Base-by-base conservation (phyloP, 108 stramenopile species). In the Nitzschia putrida region DNA sequence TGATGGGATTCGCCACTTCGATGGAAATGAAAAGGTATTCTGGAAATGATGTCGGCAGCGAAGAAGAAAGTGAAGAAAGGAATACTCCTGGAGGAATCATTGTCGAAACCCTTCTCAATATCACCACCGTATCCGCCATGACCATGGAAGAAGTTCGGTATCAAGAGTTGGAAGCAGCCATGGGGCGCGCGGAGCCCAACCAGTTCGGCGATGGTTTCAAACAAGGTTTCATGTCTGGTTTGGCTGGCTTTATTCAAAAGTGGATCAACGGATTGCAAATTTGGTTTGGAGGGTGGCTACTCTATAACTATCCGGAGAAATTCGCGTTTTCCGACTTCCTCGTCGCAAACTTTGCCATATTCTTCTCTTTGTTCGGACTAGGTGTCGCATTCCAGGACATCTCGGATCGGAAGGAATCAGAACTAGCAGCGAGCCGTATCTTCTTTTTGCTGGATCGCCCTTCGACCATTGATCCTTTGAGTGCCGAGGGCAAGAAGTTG, bases 61-160 rank as follows among this genome's bases (percentile, higher is more conserved):
- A 76, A 57, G 87, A 91, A 65, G 89, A 88, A 56, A 73, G 68
- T 14, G 88, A 85, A 47, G 82, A 80, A 65, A 29, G 39, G 24
- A 71, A 80, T 29, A 80, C 69, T 49, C 86, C 91, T 41, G 86
- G 91, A 39, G 91, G 83, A 41, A 87, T 92, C 37, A 63, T 84
- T 23, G 77, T 89, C 10, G 91, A 92, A 72, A 88, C 88, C 3
- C 61, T 92, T 18, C 66, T 88, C 26, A 92, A 88, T 66, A 92
- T 92, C 42, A 77, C 85, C 5, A 92, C 91, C 40, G 91, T 92
- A 10, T 71, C 88, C 10, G 79, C 91, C 0, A 49, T 92, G 42
- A 84, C 81, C 13, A 66, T 92, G 34, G 86, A 92, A 68, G 67
- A 77, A 41, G 63, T 69, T 22, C 57, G 85, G 55, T 81, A 75